Base-by-base conservation (phyloP, 805 yeast genomes). In the Wickerhamomyces bisporus region DNA sequence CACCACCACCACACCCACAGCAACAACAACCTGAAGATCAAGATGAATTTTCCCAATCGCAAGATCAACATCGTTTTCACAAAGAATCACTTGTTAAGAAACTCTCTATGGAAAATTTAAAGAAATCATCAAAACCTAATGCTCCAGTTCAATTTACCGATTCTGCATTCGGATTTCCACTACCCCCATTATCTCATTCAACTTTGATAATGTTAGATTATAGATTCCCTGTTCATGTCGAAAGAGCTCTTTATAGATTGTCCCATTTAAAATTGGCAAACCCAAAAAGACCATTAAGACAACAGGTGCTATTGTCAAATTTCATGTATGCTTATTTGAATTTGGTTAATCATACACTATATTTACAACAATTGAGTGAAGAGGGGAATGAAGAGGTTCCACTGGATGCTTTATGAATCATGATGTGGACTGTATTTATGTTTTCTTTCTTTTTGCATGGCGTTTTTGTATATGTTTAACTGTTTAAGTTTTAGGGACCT, bases 271-370 rank as follows among this genome's bases (percentile, higher is more conserved):
- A 93, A 60, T 70, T 93, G 47, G 96, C 98, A 19, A 95, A 93
- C 60, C 91, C 98, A 1, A 84, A 87, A 55, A 69, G 98, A 42
- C 93, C 94, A 21, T 65, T 93, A 44, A 72, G 88, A 27, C 97
- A 93, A 58, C 98, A 93, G 58, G 98, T 93, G 2, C 60, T 93
- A 35, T 64, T 93, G 46, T 86, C 96, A 42, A 93, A 93, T 59
- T 93, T 93, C 74, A 93, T 93, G 98, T 93, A 93, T 57, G 91
- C 97, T 0, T 93, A 93, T 61, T 72, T 93, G 68, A 91, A 93
- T 56, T 68, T 93, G 61, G 96, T 93, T 39, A 95, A 91, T 60
- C 97, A 91, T 57, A 89, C 91, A 13, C 66, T 84, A 48, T 86
- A 81, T 59, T 60, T 85, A 44, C 91, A 84, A 51, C 86, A 80